A percentile compares a stretch with the other conserved stretches of the same genome.
phyloP scores from a whole-genome alignment of 352 stramenopile species.

The Pythium phragmitis region DNA sequence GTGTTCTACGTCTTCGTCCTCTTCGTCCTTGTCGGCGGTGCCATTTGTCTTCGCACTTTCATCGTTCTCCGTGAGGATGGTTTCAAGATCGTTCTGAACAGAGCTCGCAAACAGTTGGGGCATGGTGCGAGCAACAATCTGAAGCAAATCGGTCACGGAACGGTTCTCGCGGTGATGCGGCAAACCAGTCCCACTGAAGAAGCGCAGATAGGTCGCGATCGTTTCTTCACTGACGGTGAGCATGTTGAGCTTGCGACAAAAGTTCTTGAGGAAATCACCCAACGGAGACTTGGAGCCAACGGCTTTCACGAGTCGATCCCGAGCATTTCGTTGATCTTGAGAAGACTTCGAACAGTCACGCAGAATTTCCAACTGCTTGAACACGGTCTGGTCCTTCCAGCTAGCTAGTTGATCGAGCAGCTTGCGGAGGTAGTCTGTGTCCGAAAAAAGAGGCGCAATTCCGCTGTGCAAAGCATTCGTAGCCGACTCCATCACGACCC shows the following conservation, averaged over 20 bases:
- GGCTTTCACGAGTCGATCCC: constrained; percentile 73
- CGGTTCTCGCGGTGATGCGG: constrained; percentile 47
- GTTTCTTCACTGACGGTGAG: constrained; percentile 60
- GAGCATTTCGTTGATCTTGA: constrained; percentile 44
- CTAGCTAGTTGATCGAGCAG: constrained; percentile 60
- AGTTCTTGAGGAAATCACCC: constrained; percentile 76
- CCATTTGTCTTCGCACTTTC: constrained; percentile 20
- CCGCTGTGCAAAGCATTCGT: constrained; percentile 38
- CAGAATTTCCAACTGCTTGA: constrained; percentile 68
- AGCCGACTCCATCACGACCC: constrained; percentile 27
- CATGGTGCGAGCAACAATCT: constrained; percentile 46
- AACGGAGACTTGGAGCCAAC: constrained; percentile 78
- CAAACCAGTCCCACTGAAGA: constrained; percentile 34
- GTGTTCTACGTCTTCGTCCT: constrained; percentile 21
- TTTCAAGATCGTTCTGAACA: constrained; percentile 47
- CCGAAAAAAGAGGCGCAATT: constrained; percentile 53
- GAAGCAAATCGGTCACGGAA: constrained; percentile 50
- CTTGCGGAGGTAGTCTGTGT: constrained; percentile 53
- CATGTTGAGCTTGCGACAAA: constrained; percentile 79
- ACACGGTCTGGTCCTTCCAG: constrained; percentile 80
- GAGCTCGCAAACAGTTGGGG: constrained; percentile 55
- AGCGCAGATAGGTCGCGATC: constrained; percentile 37
- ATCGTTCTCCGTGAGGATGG: constrained; percentile 38
- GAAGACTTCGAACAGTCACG: constrained; percentile 53
- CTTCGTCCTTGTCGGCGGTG: constrained; percentile 42